Evolutionary conservation across 163 green algal genomes (phyloP).

Genomic region (Smithsoniella earleae): DNA sequence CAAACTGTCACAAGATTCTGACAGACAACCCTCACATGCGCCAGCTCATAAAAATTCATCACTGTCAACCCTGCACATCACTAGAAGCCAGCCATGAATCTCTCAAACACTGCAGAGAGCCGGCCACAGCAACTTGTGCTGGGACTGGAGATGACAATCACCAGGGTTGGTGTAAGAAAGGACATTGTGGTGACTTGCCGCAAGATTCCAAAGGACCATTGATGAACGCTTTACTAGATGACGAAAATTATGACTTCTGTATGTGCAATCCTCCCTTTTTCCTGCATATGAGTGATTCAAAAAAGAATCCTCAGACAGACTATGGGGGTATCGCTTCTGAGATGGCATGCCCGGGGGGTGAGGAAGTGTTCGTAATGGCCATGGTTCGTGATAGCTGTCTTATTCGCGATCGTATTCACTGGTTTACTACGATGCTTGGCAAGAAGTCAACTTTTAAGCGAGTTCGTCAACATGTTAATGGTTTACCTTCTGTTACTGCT

Average conservation of each 20-base stretch:
- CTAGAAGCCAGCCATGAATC: no score
- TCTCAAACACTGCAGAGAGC: no score
- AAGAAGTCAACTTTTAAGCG: conserved; percentile 70
- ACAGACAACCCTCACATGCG: conserved; percentile 49
- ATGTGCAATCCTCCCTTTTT: conserved; percentile 99
- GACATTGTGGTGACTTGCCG: no score
- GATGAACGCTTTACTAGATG: neutral
- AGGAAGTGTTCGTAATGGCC: conserved; percentile 70
- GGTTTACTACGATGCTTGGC: conserved; percentile 68
- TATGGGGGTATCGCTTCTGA: conserved; percentile 59
- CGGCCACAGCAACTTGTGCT: no score
- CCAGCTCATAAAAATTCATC: no score
- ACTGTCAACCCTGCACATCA: no score
- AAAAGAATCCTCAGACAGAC: conserved; percentile 58
- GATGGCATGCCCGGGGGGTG: conserved; percentile 83
- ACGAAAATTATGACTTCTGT: conserved; percentile 63
- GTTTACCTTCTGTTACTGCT: conserved; percentile 40
- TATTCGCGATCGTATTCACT: conserved; percentile 39
- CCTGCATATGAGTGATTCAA: conserved; percentile 54
- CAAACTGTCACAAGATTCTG: conserved; percentile 47
- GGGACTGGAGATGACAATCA: no score
- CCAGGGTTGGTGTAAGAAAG: no score
- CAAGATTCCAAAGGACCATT: neutral
- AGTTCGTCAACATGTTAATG: conserved; percentile 8
- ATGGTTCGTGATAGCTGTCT: conserved; percentile 76